A percentile compares a stretch with the other conserved stretches of the same genome.
Conservation (phyloP, 176 grass and related monocot genomes). For the Oryza glaberrima region DNA sequence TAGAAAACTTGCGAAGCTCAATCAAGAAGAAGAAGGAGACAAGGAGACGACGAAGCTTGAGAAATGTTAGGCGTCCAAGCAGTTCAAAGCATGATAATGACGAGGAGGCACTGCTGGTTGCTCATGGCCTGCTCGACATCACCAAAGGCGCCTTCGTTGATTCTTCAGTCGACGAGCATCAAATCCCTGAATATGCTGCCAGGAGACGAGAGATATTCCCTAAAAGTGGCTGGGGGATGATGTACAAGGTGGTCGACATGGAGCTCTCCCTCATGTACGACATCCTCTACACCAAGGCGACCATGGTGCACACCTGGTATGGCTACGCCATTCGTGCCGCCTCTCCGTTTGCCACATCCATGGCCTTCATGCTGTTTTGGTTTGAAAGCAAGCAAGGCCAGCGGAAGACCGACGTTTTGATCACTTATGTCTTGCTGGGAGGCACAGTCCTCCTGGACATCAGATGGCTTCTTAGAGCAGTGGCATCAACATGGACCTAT, state of each 20-base stretch:
- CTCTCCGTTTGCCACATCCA: accelerated
- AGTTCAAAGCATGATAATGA: background rate
- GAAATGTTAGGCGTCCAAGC: background rate
- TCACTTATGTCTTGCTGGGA: background rate
- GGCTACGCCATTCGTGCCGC: background rate
- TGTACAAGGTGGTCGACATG: background rate
- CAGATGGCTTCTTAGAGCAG: background rate
- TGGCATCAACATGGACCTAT: background rate
- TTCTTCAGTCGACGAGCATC: background rate
- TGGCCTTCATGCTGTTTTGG: background rate
- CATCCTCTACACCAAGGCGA: background rate
- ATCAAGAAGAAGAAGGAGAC: background rate
- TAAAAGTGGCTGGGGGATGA: background rate
- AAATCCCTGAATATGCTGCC: background rate
- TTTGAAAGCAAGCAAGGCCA: background rate
- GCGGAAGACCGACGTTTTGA: background rate
- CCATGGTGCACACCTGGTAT: background rate
- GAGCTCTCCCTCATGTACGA: background rate
- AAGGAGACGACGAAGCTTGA: background rate
- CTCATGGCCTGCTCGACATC: background rate
- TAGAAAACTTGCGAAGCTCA: background rate
- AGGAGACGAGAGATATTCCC: background rate
- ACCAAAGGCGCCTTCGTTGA: background rate
- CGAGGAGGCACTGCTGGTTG: background rate
- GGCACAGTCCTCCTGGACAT: background rate